Evolutionary conservation across 176 grass and related monocot species (phyloP), one percentile per base, ranked within the genome.

Genomic region (Phoenix roebelenii): DNA sequence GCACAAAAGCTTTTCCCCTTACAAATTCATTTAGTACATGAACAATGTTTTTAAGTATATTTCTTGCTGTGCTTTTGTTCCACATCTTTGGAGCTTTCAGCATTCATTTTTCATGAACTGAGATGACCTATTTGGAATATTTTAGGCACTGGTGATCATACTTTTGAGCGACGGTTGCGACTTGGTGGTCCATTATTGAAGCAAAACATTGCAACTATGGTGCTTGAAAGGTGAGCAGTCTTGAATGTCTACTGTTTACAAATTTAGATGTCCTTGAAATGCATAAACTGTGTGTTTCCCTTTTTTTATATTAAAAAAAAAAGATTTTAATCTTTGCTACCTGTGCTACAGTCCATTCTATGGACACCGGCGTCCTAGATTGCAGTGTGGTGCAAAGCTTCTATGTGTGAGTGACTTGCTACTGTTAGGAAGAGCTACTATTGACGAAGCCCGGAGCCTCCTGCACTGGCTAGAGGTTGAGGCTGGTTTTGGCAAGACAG

Each of bases 171-270:
- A 72, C 91, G 93, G 56, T 78, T 97, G 58, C 73, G 73, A 18
- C 87, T 97, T 28, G 92, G 87, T 61, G 87, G 75, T 1, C 87
- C 87, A 57, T 84, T 97, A 82, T 67, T 91, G 63, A 91, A 91
- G 60, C 68, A 91, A 65, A 97, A 97, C 67, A 91, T 97, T 32
- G 93, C 93, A 72, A 97, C 93, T 58, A 97, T 97, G 87, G 93
- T 97, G 59, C 93, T 97, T 70, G 93, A 97, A 81, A 97, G 93
- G 93, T 97, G 68, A 88, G 71, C 4, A 12, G 16, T 32, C 5
- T 52, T 50, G 20, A 23, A 5, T 52, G 35, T 44, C 35, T 44
- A 2, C 10, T 22, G 24, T 30, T 54, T 4, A 19, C 10, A 20
- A 28, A 3, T 15, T 4, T 26, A 17, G 25, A 26, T 25, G 14